These are phyloP conservation scores for Camelina neglecta DNA, from an alignment of 345 rosid genomes.

Conservation along the genomic window DNA sequence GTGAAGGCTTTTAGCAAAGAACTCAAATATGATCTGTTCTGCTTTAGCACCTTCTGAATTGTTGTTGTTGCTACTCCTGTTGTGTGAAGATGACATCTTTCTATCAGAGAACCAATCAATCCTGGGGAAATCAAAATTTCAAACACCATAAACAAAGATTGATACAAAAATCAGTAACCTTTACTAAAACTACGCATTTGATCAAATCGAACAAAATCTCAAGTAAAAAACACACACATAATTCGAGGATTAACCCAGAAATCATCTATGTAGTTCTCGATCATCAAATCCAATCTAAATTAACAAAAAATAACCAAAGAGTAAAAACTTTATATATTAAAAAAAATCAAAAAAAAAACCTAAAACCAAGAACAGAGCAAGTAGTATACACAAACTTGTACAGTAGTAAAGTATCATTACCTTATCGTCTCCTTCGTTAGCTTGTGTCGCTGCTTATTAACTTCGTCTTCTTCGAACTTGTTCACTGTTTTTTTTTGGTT, in stretches of 20 bases:
- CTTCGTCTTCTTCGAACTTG: constrained; percentile 13
- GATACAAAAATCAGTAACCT: neutral
- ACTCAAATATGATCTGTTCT: constrained; percentile 90
- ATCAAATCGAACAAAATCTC: constrained; percentile 36
- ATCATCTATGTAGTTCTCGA: constrained; percentile 22
- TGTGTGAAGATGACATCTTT: constrained; percentile 62
- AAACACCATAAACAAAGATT: constrained; percentile 17
- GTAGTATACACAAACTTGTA: constrained; percentile 5
- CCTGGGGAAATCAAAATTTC: constrained; percentile 30
- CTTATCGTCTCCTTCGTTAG: constrained; percentile 12
- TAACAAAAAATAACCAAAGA: constrained; percentile 5
- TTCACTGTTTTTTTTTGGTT: neutral
- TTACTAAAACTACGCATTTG: constrained; percentile 16
- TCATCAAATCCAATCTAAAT: constrained; percentile 18
- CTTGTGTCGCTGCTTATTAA: constrained; percentile 13
- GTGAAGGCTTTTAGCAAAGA: constrained; percentile 87
- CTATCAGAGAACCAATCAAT: constrained; percentile 4
- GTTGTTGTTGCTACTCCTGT: constrained; percentile 41
- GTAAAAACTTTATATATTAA: neutral
- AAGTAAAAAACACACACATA: constrained; percentile 15
- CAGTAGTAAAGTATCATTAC: constrained; percentile 24
- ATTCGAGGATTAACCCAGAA: constrained; percentile 2
- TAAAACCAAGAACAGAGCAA: constrained; percentile 37
- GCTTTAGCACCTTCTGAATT: constrained; percentile 71
- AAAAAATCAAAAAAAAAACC: neutral